phyloP scores from a whole-genome alignment of 805 yeast species.

The Starmerella bombi region DNA sequence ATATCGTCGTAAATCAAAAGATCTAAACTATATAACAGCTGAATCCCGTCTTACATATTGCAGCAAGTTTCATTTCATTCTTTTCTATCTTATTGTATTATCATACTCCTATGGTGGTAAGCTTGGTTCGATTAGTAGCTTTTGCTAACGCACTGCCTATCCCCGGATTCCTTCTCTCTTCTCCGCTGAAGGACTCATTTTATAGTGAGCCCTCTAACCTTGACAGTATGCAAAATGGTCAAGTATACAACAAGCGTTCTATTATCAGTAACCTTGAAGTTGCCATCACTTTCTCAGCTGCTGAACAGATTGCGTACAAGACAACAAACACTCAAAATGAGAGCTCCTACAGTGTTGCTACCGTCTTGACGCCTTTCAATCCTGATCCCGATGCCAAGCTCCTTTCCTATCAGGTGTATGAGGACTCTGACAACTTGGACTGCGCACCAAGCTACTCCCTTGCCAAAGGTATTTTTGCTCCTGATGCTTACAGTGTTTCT shows the following conservation, averaged over 20 bases:
- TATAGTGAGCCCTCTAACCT: too few relatives aligned
- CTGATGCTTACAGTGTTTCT: neutral
- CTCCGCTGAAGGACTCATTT: conserved; percentile 7
- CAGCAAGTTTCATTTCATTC: too few relatives aligned
- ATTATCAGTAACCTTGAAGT: neutral
- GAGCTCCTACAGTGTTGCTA: conserved; percentile 14
- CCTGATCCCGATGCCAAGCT: conserved; percentile 8
- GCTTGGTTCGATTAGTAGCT: too few relatives aligned
- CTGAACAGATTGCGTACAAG: too few relatives aligned
- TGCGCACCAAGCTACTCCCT: conserved; percentile 24
- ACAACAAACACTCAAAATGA: conserved; percentile 10
- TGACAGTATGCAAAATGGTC: too few relatives aligned
- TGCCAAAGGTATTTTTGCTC: conserved; percentile 7
- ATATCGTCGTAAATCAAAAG: too few relatives aligned
- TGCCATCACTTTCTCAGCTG: neutral
- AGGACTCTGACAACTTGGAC: conserved; percentile 22
- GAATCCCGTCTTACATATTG: too few relatives aligned
- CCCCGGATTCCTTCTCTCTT: neutral
- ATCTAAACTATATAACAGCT: too few relatives aligned
- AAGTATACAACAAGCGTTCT: conserved; percentile 5
- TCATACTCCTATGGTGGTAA: too few relatives aligned
- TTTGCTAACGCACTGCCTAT: neutral
- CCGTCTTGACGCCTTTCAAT: conserved; percentile 12
- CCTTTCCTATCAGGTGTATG: conserved; percentile 23
- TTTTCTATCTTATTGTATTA: too few relatives aligned